These are phyloP conservation scores for Acorus calamus DNA, from an alignment of 106 monocot genomes.

Conservation along the genomic window DNA sequence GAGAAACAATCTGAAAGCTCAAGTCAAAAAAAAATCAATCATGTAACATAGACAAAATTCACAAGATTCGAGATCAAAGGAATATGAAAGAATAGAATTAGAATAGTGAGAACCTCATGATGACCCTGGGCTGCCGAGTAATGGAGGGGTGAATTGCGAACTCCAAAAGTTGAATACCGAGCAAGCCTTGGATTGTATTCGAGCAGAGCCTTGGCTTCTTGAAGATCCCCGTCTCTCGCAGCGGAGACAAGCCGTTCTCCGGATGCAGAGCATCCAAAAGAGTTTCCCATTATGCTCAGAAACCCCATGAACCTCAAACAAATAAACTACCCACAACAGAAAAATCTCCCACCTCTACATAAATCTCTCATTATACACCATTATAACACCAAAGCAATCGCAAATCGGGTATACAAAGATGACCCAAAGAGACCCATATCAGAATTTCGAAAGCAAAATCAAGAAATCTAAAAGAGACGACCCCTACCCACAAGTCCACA, in stretches of 20 bases:
- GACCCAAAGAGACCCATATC: neutral
- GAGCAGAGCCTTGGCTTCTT: constrained; percentile 82
- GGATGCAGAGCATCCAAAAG: constrained; percentile 92
- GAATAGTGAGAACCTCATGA: constrained; percentile 48
- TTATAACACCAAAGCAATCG: neutral
- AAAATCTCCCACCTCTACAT: neutral
- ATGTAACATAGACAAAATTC: no score
- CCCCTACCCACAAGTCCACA: neutral
- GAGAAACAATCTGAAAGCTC: constrained; percentile 32
- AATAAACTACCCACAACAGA: neutral
- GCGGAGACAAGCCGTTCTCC: constrained; percentile 93
- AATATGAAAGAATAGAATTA: neutral
- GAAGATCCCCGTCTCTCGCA: constrained; percentile 91
- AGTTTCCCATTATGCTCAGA: constrained; percentile 86
- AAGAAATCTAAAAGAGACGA: neutral
- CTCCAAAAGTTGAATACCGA: constrained; percentile 88
- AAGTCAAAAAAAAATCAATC: no score
- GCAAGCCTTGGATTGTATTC: constrained; percentile 92
- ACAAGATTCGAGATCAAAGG: neutral
- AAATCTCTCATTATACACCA: neutral
- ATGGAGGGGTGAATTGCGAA: constrained; percentile 89
- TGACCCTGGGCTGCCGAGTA: constrained; percentile 89
- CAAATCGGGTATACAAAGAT: neutral
- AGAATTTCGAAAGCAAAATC: constrained; percentile 1
- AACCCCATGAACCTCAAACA: constrained; percentile 50